These are phyloP conservation scores for Actinomucor elegans DNA, from an alignment of 371 early-diverging fungal species.

Conservation along the genomic window DNA sequence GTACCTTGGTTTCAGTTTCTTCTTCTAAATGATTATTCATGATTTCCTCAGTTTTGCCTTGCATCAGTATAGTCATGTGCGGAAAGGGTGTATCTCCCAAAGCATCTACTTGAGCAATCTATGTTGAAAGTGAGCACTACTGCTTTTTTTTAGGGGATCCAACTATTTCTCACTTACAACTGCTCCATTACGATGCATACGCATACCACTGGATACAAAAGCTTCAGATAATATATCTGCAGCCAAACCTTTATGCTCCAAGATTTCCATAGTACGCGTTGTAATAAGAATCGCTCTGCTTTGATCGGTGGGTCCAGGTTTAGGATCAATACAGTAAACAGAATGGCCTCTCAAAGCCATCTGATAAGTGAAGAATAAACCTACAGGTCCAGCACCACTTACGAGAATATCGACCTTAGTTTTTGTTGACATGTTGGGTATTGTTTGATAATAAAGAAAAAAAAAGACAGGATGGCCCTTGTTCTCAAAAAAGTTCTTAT, in stretches of 20 bases:
- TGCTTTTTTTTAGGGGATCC: neutral
- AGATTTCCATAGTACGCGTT: constrained; percentile 38
- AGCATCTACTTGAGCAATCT: constrained; percentile 19
- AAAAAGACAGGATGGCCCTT: too few relatives aligned
- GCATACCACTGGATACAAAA: constrained; percentile 15
- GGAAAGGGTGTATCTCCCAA: constrained; percentile 29
- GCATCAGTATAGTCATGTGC: constrained; percentile 29
- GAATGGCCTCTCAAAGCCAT: constrained; percentile 35
- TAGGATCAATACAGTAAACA: constrained; percentile 35
- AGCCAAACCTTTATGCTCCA: constrained; percentile 30
- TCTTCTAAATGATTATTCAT: constrained; percentile 2
- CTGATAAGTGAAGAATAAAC: constrained; percentile 38
- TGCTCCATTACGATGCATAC: constrained; percentile 17
- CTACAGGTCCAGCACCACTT: constrained; percentile 49
- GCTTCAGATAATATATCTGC: constrained; percentile 25
- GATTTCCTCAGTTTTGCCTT: constrained; percentile 27
- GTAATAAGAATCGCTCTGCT: constrained; percentile 44
- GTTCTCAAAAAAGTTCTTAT: too few relatives aligned
- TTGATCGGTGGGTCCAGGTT: constrained; percentile 34
- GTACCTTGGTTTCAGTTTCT: constrained; percentile 10
- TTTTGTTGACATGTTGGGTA: neutral
- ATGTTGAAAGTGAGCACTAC: neutral
- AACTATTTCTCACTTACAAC: constrained; percentile 13
- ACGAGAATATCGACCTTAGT: constrained; percentile 32
- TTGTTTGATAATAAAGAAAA: too few relatives aligned